Evolutionary conservation across 2,329 filamentous ascomycete species (phyloP).

Genomic region (Chrysosporium keratinophilum): DNA sequence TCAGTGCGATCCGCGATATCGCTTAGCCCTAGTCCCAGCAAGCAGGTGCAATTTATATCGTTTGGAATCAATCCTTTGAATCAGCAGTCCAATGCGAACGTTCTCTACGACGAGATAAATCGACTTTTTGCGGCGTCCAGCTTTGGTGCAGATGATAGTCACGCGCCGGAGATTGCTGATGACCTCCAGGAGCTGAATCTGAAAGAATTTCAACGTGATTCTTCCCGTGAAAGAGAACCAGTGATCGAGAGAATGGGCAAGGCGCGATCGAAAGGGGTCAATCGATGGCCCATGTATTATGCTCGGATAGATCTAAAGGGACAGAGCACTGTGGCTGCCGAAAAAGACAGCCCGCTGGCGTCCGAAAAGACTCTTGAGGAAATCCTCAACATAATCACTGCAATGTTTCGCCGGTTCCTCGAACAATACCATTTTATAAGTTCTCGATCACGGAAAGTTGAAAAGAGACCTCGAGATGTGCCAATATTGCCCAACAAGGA

Average conservation of each 20-base stretch:
- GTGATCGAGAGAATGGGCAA: conserved; percentile 35
- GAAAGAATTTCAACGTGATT: conserved; percentile 27
- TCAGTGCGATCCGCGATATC: conserved; percentile 63
- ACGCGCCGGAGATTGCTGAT: conserved; percentile 22
- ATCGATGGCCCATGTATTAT: conserved; percentile 83
- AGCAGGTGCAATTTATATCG: conserved; percentile 68
- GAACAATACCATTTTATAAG: conserved; percentile 56
- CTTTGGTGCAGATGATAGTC: conserved; percentile 56
- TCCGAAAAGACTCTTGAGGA: conserved; percentile 41
- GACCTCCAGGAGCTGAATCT: conserved; percentile 28
- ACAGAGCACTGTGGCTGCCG: conserved; percentile 26
- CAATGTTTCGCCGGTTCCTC: conserved; percentile 64
- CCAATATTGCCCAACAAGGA: neutral
- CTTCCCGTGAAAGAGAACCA: conserved; percentile 2
- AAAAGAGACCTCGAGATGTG: neutral
- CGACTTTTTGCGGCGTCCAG: conserved; percentile 61
- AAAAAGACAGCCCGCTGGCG: conserved; percentile 28
- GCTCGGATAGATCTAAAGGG: conserved; percentile 50
- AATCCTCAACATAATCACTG: conserved; percentile 55
- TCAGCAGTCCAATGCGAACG: conserved; percentile 46
- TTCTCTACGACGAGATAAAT: conserved; percentile 71
- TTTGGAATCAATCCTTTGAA: conserved; percentile 59
- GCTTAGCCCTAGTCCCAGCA: conserved; percentile 57
- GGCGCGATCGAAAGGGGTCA: conserved; percentile 51
- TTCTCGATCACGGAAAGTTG: conserved; percentile 33